Evolutionary conservation across 1,284 basidiomycete genomes (phyloP).

Genomic region (Papiliotrema nemorosa): DNA sequence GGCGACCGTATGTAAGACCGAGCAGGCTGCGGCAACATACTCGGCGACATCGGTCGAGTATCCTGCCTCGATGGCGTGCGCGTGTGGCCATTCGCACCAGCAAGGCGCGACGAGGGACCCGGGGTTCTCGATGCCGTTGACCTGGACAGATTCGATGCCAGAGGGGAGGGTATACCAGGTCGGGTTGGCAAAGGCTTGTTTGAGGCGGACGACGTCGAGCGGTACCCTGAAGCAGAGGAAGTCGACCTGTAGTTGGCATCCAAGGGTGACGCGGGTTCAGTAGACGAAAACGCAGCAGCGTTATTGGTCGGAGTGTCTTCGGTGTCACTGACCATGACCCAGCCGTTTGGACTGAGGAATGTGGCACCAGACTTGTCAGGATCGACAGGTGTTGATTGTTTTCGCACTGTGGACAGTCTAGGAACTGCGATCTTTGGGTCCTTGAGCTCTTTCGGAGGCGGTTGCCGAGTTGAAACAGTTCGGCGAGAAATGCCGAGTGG

Average conservation of each 20-base stretch:
- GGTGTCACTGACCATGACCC: conserved; percentile 42
- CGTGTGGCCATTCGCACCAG: neutral
- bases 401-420: conserved; percentile 16
- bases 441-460: conserved; percentile 1
- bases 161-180: conserved; percentile 44
- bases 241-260: conserved; percentile 16
- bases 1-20: conserved; percentile 14
- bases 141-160: conserved; percentile 18
- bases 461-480: conserved; percentile 1
- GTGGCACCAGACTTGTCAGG: conserved; percentile 6
- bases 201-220: conserved; percentile 11
- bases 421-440: too few relatives aligned
- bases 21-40: conserved; percentile 13
- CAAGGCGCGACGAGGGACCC: neutral
- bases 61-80: neutral
- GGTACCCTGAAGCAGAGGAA: conserved; percentile 16
- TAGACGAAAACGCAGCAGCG: neutral
- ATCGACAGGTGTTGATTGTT: conserved; percentile 9
- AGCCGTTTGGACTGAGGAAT: conserved; percentile 34
- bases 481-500: conserved; percentile 28
- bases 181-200: conserved; percentile 34
- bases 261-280: conserved; percentile 26
- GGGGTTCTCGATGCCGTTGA: conserved; percentile 4
- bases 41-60: conserved; percentile 23
- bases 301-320: conserved; percentile 17